These are phyloP conservation scores for Neopestalotiopsis sp. DNA, from an alignment of 2,329 filamentous ascomycete species.

Conservation along the genomic window DNA sequence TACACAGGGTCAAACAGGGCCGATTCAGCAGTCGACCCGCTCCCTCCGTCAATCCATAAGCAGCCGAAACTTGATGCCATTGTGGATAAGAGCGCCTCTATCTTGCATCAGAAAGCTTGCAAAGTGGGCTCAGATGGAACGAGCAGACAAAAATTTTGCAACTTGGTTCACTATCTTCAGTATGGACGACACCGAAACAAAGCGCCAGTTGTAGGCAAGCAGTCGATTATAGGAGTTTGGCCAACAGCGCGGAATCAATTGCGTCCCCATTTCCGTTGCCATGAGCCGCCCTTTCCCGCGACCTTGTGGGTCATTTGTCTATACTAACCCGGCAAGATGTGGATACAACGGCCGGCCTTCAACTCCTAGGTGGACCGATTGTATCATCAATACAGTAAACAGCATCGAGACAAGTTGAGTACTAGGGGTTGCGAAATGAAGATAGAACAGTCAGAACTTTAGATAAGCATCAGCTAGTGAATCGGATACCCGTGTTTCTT, in stretches of 20 bases:
- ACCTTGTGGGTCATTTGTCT: neutral
- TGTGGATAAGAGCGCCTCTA: constrained; percentile 4
- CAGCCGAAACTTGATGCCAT: constrained; percentile 8
- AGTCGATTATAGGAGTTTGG: neutral
- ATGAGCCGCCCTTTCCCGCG: constrained; percentile 11
- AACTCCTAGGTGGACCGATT: neutral
- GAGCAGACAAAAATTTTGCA: constrained; percentile 1
- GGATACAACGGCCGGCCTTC: neutral
- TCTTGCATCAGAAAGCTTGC: neutral
- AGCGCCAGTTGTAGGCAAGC: neutral
- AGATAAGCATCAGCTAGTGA: neutral
- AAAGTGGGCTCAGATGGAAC: constrained; percentile 15
- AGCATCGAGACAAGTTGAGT: neutral
- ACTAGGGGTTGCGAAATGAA: neutral
- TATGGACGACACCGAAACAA: constrained; percentile 3
- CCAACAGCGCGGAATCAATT: constrained; percentile 9
- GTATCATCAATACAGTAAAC: neutral
- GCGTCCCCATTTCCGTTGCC: constrained; percentile 9
- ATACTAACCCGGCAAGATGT: neutral
- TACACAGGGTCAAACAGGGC: neutral
- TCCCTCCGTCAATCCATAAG: neutral
- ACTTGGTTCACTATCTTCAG: neutral
- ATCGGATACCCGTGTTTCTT: too few species aligned
- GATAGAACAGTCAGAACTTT: neutral
- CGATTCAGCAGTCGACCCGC: neutral